Conservation (phyloP, 2,329 filamentous ascomycete species). For the Trichoderma oligosporum region DNA sequence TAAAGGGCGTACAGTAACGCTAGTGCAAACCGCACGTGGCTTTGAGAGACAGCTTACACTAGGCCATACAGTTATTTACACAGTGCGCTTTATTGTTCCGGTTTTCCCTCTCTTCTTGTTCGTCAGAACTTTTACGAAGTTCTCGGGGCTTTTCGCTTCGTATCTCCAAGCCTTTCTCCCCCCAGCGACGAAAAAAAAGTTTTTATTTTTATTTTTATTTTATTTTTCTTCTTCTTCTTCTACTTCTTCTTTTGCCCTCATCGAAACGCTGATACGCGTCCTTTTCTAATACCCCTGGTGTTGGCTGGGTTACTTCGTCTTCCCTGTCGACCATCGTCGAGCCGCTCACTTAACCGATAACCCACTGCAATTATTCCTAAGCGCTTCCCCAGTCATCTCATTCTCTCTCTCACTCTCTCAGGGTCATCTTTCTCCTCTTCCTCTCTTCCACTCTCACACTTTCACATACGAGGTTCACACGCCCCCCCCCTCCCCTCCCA, state of each 20-base stretch:
- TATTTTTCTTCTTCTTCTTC: background rate
- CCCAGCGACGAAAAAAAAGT: background rate
- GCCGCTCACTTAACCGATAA: background rate
- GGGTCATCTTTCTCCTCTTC: background rate
- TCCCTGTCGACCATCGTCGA: background rate
- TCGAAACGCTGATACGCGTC: slow-evolving; percentile 2
- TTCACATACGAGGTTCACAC: background rate
- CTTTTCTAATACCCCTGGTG: background rate
- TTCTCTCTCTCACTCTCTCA: background rate
- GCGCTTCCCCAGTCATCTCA: background rate
- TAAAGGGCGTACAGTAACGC: slow-evolving; percentile 8
- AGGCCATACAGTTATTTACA: background rate
- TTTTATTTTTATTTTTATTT: background rate
- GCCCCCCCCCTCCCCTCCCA: background rate
- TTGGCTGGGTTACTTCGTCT: background rate
- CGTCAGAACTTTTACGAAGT: slow-evolving; percentile 14
- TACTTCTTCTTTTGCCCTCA: background rate
- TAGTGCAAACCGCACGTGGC: background rate
- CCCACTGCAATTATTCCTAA: background rate
- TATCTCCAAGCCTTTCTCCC: background rate
- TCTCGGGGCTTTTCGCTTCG: slow-evolving; percentile 10
- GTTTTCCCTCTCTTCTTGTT: background rate
- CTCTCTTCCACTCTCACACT: background rate
- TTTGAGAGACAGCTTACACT: background rate
- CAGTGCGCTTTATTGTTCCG: background rate